A percentile compares a stretch with the other conserved stretches of the same genome.
Evolutionary conservation across 2,329 filamentous ascomycete species (phyloP).

Genomic region (Cercospora sp.): DNA sequence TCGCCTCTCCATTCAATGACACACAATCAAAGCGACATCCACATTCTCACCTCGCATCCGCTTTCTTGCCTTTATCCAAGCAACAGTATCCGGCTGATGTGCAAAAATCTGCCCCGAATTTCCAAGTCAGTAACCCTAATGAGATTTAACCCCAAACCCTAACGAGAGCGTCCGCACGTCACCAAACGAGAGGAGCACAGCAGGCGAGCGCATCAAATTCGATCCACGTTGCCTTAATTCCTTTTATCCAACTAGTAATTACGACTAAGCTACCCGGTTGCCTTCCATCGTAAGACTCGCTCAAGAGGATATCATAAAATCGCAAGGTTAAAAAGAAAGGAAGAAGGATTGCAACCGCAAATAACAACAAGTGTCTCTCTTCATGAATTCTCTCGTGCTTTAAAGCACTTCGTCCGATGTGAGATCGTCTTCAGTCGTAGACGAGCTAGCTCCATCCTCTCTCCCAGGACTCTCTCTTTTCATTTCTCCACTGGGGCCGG

Average conservation of each 20-base stretch:
- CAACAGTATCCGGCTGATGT: neutral
- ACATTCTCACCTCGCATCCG: neutral
- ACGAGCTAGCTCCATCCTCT: neutral
- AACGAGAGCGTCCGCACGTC: neutral
- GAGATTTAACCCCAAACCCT: neutral
- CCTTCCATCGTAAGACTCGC: neutral
- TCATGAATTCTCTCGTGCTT: neutral
- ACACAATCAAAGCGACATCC: neutral
- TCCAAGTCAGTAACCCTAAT: neutral
- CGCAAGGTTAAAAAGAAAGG: neutral
- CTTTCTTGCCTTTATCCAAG: no score
- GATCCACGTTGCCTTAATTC: neutral
- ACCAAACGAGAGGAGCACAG: no score
- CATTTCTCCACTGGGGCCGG: neutral
- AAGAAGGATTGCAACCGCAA: neutral
- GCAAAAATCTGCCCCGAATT: neutral
- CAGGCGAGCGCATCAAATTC: neutral
- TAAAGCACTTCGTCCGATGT: no score
- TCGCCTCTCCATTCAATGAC: neutral
- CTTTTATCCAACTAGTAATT: neutral
- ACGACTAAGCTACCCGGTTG: neutral
- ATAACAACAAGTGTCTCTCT: neutral
- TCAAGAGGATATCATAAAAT: constrained; percentile 3
- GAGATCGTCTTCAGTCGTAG: neutral
- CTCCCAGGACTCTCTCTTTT: no score